Base-by-base conservation (phyloP, 2,329 filamentous ascomycete genomes). In the Akanthomyces uredinophilus region DNA sequence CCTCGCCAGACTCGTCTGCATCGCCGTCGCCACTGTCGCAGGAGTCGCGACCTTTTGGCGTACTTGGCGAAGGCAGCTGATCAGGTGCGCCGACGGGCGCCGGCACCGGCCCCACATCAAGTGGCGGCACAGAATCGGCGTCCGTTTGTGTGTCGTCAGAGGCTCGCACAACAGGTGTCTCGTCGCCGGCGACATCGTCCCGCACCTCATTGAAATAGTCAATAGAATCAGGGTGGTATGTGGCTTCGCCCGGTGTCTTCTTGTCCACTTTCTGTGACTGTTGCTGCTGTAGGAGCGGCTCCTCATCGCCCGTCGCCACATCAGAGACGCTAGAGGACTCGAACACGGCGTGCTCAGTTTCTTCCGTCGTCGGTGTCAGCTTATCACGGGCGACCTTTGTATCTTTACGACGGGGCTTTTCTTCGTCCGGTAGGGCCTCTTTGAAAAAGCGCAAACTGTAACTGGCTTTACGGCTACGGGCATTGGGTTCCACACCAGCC, bases 391-490 rank as follows among this genome's bases (percentile, higher is more conserved):
- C 65, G 0, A 67, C 64, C 51, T 69, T 76, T 37, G 72, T 71
- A 13, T 86, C 85, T 66, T 78, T 82, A 66, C 80, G 82, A 67
- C 81, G 83, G 47, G 73, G 70, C 68, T 82, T 83, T 50, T 87
- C 84, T 59, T 86, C 82, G 3, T 72, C 70, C n/a, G 84, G 84
- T 20, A 87, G 74, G 39, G 84, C 86, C 71, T 88, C 85, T 64
- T 85, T 86, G 77, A 89, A 89, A 68, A 88, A 86, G 2, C 86
- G 80, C 63, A 89, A 75, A 66, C 84, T 87, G 71, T 88, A 86
- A 68, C 85, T 88, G 44, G 86, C 83, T 72, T 88, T 89, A 66
- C 86, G 83, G 68, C 86, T 90, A 59, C 86, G 83, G 51, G 83
- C 82, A 69, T 83, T 87, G 67, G 79, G 84, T 67, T 87, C 85